Evolutionary conservation across 768 basidiomycete species (phyloP).

Genomic region (Lyophyllum atratum): DNA sequence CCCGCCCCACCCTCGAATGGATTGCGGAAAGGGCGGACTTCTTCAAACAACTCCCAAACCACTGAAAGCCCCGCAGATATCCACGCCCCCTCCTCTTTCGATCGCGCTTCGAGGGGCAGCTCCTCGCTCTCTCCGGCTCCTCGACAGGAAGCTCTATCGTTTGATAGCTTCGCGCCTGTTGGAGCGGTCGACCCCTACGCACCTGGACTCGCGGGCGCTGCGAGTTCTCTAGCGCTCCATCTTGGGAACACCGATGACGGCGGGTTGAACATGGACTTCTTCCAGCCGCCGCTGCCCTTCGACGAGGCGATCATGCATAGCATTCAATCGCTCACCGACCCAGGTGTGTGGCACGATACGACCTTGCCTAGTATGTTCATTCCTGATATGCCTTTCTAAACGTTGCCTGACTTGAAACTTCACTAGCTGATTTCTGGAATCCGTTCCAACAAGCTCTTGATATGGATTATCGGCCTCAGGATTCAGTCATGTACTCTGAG

Average conservation of each 20-base stretch:
- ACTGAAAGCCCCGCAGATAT: not conserved
- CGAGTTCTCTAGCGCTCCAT: conserved; percentile 16
- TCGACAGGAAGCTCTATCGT: conserved; percentile 43
- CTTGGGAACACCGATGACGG: conserved; percentile 21
- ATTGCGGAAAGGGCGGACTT: conserved; percentile 8
- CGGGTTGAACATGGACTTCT: conserved; percentile 37
- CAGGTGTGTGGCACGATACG: conserved; percentile 55
- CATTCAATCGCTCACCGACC: conserved; percentile 58
- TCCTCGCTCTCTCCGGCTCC: conserved; percentile 51
- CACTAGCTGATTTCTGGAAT: conserved; percentile 39
- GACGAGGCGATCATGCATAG: conserved; percentile 63
- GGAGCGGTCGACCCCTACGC: conserved; percentile 45
- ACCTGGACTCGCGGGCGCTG: conserved; percentile 15
- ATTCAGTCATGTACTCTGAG: conserved; percentile 23
- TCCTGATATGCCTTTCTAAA: not conserved
- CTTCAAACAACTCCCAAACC: not conserved
- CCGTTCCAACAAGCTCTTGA: conserved; percentile 42
- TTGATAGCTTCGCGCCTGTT: conserved; percentile 48
- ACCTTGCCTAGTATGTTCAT: conserved; percentile 50
- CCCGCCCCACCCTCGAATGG: conserved; percentile 15
- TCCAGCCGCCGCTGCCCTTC: conserved; percentile 56
- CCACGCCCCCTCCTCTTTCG: conserved; percentile 20
- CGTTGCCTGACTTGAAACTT: not conserved
- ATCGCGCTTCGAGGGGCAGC: conserved; percentile 40
- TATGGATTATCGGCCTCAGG: conserved; percentile 28